Base-by-base conservation (phyloP, 73 alveolate species). In the Blepharisma stoltei region DNA sequence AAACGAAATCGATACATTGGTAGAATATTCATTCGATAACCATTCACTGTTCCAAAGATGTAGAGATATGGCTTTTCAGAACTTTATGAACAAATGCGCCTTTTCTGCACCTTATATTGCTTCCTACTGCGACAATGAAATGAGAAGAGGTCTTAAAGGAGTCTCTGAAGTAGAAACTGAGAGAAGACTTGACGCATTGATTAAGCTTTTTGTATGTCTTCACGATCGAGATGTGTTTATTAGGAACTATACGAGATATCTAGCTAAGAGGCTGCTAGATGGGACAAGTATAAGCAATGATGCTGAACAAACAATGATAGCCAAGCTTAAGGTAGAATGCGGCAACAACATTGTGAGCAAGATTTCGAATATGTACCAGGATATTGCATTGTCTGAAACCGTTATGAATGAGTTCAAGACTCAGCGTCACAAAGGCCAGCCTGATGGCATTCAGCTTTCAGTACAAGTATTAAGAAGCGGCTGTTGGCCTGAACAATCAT, bases 1-100 rank as follows among this genome's bases (percentile, higher is more conserved):
- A 88, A 81, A 83, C 55, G 97, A 93, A 80, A 93, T 93, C 92
- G 95, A 90, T 71, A 85, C 81, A 54, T 68, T 93, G 87, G 95
- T 93, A 4, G 82, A 55, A 43, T 67, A 85, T 25, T 84, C 93
- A 53, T 93, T 93, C 80, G 77, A 67, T n/a, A 83, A 93, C 78
- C 89, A 90, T 77, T 81, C 82, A n/a, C 38, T 73, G 47, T 90
- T 90, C 86, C 79, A 88, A 76, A 81, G 90, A 82, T 54, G 84
- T 32, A 81, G 88, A 70, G 91, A 87, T 81, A 83, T 76, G 70
- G 46, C 86, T 86, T 81, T 92, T 86, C 67, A 86, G 76, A 71
- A 79, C 47, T 84, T 80, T 81, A 90, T 92, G 90, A 92, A 88
- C 87, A 70, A 79, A 54, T 90, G 88, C 88, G 82, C 78, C 8